These are phyloP conservation scores for Piromyces finnis DNA, from an alignment of 192 early-diverging fungal species.

Conservation along the genomic window DNA sequence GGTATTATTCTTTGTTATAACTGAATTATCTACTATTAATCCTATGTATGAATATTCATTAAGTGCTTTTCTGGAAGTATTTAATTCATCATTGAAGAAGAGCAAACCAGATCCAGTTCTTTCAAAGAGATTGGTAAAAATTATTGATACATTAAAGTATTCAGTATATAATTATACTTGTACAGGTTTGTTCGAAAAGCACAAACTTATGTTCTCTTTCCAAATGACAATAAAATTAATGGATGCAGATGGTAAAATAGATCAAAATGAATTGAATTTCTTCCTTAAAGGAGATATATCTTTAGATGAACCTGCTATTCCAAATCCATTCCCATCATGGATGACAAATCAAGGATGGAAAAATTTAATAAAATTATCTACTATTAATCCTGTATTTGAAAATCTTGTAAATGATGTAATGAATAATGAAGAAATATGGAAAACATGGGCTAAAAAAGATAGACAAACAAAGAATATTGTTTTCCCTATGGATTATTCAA, in stretches of 20 bases:
- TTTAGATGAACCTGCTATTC: conserved; percentile 21
- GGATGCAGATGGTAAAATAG: conserved; percentile 31
- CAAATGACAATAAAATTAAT: conserved; percentile 43
- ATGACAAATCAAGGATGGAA: conserved; percentile 39
- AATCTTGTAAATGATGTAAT: conserved; percentile 16
- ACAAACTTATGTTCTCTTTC: conserved; percentile 46
- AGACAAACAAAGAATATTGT: conserved; percentile 11
- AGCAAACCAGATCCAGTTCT: conserved; percentile 35
- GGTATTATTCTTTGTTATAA: conserved; percentile 39
- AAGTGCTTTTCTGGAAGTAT: conserved; percentile 35
- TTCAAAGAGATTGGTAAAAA: conserved; percentile 27
- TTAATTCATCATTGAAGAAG: conserved; percentile 21
- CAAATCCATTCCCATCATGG: conserved; percentile 29
- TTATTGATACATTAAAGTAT: conserved; percentile 39
- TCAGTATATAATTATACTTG: conserved; percentile 44
- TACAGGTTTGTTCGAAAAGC: conserved; percentile 37
- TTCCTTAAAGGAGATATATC: conserved; percentile 46
- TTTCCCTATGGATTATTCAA: conserved; percentile 31
- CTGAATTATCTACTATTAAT: conserved; percentile 38
- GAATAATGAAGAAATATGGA: conserved; percentile 22
- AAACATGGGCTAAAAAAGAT: conserved; percentile 14
- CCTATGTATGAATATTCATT: conserved; percentile 44
- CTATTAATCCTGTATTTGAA: conserved; percentile 21
- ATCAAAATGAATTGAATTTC: conserved; percentile 30
- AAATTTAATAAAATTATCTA: conserved; percentile 21